Evolutionary conservation across 805 yeast genomes (phyloP).

Genomic region (Candida oleophila): DNA sequence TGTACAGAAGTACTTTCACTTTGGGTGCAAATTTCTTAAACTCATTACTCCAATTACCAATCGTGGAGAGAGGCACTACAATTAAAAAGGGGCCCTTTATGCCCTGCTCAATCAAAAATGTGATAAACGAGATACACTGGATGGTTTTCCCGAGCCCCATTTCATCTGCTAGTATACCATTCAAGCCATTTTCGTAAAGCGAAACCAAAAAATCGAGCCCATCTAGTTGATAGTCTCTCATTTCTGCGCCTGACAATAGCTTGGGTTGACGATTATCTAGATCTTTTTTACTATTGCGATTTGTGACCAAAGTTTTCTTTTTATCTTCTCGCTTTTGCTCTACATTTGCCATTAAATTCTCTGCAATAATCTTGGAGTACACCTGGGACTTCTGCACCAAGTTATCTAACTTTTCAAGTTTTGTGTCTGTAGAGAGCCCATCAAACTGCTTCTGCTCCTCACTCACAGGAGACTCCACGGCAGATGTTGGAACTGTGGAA

Average conservation of each 20-base stretch:
- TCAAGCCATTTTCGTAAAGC: slow-evolving; percentile 86
- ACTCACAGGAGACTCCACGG: not conserved
- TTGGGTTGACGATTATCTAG: slow-evolving; percentile 24
- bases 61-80: slow-evolving; percentile 81
- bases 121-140: slow-evolving; percentile 78
- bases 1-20: slow-evolving; percentile 60
- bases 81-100: slow-evolving; percentile 75
- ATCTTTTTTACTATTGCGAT: not conserved
- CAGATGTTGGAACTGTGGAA: not conserved
- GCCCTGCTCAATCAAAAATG: slow-evolving; percentile 76
- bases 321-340: slow-evolving; percentile 13
- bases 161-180: slow-evolving; percentile 95
- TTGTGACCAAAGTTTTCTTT: slow-evolving; percentile 8
- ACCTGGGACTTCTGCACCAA: slow-evolving; percentile 86
- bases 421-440: slow-evolving; percentile 2
- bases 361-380: slow-evolving; percentile 82
- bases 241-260: slow-evolving; percentile 43
- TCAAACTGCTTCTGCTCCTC: slow-evolving; percentile 3
- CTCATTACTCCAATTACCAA: slow-evolving; percentile 82
- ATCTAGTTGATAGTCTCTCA: slow-evolving; percentile 84
- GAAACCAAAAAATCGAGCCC: slow-evolving; percentile 92
- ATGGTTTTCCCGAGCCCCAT: slow-evolving; percentile 97
- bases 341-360: slow-evolving; percentile 57
- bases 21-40: slow-evolving; percentile 70
- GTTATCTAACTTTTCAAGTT: slow-evolving; percentile 47